Percentiles rank a stretch among this genome's conserved stretches.
Conservation (phyloP, 2,329 filamentous ascomycete species). For the Coniochaeta hoffmannii region DNA sequence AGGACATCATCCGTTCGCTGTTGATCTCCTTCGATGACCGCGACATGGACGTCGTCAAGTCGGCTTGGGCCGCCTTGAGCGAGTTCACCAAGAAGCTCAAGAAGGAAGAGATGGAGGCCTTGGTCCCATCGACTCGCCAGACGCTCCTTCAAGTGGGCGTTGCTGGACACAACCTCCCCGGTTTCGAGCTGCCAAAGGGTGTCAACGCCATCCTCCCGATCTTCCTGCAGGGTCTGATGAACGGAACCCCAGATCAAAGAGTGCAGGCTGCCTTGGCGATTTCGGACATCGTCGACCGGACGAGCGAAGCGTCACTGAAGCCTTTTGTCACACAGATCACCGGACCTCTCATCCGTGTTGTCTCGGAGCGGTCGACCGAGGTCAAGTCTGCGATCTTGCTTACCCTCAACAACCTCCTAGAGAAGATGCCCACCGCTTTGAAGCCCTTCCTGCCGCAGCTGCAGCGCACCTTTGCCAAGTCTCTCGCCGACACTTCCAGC, state of each 20-base stretch:
- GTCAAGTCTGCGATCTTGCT: constrained; percentile 92
- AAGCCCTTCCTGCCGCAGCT: constrained; percentile 97
- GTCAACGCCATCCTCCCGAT: constrained; percentile 95
- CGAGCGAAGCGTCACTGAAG: constrained; percentile 78
- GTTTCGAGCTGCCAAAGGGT: constrained; percentile 89
- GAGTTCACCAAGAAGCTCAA: constrained; percentile 82
- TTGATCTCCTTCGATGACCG: constrained; percentile 88
- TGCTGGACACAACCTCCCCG: constrained; percentile 73
- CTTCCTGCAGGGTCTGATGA: constrained; percentile 96
- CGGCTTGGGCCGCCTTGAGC: constrained; percentile 78
- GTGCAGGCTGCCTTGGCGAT: constrained; percentile 89
- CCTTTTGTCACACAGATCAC: constrained; percentile 97
- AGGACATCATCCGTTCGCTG: constrained; percentile 84
- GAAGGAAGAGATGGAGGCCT: constrained; percentile 96
- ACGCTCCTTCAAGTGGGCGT: constrained; percentile 84
- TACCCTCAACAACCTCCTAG: constrained; percentile 87
- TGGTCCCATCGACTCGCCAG: constrained; percentile 80
- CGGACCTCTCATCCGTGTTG: constrained; percentile 92
- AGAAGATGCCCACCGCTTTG: constrained; percentile 92
- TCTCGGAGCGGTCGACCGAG: constrained; percentile 91
- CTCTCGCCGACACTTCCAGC: constrained; percentile 85
- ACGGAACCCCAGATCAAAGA: constrained; percentile 85
- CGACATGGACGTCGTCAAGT: constrained; percentile 77
- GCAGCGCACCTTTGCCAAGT: constrained; percentile 94
- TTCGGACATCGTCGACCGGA: constrained; percentile 91